Conservation (phyloP, 306 rosid species). For the Urtica urens region DNA sequence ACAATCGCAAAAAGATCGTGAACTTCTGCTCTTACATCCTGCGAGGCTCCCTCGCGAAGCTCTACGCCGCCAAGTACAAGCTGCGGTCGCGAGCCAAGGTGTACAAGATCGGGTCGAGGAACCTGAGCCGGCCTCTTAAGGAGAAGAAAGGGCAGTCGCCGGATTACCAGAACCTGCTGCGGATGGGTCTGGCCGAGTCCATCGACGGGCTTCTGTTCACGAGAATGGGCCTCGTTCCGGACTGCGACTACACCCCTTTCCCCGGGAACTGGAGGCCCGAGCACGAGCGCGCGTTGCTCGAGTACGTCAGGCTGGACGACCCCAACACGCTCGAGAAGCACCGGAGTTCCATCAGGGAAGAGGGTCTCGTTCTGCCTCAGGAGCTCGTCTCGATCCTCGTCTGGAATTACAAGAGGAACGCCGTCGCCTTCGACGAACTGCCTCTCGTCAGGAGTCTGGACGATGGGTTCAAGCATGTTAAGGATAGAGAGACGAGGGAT, state of each 20-base stretch:
- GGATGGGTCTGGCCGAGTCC: constrained; percentile 95
- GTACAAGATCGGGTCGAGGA: constrained; percentile 79
- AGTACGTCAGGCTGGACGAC: constrained; percentile 69
- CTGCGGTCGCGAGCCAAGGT: constrained; percentile 95
- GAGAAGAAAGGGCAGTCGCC: constrained; percentile 94
- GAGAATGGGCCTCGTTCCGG: constrained; percentile 86
- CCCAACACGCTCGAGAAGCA: constrained; percentile 71
- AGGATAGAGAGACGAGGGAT: no score
- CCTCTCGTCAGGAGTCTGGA: constrained; percentile 29
- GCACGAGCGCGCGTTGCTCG: constrained; percentile 78
- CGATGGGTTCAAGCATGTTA: no score
- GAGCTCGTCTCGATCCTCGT: constrained; percentile 94
- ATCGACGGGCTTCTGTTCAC: constrained; percentile 91
- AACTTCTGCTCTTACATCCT: constrained; percentile 85
- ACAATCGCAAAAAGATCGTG: constrained; percentile 78
- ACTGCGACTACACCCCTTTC: constrained; percentile 78
- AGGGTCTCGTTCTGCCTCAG: constrained; percentile 85
- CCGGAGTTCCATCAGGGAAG: constrained; percentile 42
- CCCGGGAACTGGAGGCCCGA: constrained; percentile 83
- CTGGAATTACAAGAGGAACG: constrained; percentile 84
- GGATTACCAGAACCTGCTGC: constrained; percentile 78
- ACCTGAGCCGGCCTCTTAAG: constrained; percentile 80
- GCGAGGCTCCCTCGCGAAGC: constrained; percentile 91
- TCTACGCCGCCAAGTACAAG: constrained; percentile 96
- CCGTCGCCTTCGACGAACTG: constrained; percentile 39